Conservation (phyloP, 495 filamentous ascomycete genomes). For the Penicillium maclennaniae region DNA sequence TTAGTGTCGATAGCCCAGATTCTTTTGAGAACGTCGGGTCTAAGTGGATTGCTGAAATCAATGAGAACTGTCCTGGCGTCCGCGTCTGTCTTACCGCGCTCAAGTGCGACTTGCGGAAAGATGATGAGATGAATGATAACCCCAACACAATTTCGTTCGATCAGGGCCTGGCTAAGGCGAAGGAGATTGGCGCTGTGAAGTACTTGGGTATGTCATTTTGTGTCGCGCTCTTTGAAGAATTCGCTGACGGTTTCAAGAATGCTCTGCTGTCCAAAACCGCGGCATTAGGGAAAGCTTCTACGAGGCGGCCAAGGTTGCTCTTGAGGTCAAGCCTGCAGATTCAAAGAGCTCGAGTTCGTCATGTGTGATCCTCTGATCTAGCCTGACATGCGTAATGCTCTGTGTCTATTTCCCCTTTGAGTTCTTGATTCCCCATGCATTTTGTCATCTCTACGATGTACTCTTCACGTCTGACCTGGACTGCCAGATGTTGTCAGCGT, state of each 20-base stretch:
- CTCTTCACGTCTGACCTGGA: slow-evolving; percentile 1
- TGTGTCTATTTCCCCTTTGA: not conserved
- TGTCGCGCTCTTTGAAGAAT: not conserved
- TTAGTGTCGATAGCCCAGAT: slow-evolving; percentile 88
- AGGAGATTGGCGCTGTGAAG: slow-evolving; percentile 80
- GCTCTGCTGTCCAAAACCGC: slow-evolving; percentile 94
- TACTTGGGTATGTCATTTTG: slow-evolving; percentile 64
- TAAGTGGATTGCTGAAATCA: slow-evolving; percentile 97
- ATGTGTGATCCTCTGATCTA: slow-evolving; percentile 34
- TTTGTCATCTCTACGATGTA: slow-evolving; percentile 8
- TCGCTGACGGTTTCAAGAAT: slow-evolving; percentile 58
- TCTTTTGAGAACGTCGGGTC: slow-evolving; percentile 97
- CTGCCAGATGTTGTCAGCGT: slow-evolving; percentile 2
- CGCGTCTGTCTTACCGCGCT: slow-evolving; percentile 93
- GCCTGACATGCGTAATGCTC: not conserved
- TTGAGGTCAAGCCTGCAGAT: slow-evolving; percentile 68
- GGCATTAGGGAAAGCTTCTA: slow-evolving; percentile 98
- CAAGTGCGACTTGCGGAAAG: slow-evolving; percentile 91
- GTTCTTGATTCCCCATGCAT: slow-evolving; percentile 31
- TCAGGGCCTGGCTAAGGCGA: slow-evolving; percentile 86
- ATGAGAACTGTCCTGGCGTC: slow-evolving; percentile 92
- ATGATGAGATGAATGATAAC: slow-evolving; percentile 55
- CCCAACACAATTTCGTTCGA: slow-evolving; percentile 80
- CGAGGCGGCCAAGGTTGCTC: slow-evolving; percentile 92
- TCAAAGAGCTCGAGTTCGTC: slow-evolving; percentile 29